Percentiles rank a stretch among this genome's conserved stretches.
Evolutionary conservation across 352 stramenopile species (phyloP).

Genomic region (Globisporangium rhizosaccharum): DNA sequence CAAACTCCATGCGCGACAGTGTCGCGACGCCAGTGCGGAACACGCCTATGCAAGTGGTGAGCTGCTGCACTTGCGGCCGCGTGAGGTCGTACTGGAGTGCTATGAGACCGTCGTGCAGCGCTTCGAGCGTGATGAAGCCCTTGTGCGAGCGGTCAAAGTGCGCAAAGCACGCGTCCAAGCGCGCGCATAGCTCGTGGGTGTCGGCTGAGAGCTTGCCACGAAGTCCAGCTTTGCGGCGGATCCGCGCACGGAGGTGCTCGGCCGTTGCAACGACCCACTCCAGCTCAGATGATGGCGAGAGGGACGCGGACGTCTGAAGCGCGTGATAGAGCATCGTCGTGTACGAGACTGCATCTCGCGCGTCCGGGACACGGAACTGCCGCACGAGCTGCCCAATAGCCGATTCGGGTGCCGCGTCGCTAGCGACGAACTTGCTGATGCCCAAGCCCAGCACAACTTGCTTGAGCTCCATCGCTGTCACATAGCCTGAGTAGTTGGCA

Average conservation of each 20-base stretch:
- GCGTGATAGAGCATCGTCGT: slow-evolving; percentile 24
- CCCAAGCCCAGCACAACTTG: slow-evolving; percentile 34
- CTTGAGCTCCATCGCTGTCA: slow-evolving; percentile 53
- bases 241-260: slow-evolving; percentile 40
- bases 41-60: slow-evolving; percentile 36
- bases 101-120: slow-evolving; percentile 29
- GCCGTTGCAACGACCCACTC: slow-evolving; percentile 21
- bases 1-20: slow-evolving; percentile 72
- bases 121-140: slow-evolving; percentile 38
- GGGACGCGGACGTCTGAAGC: neutral
- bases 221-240: slow-evolving; percentile 30
- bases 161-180: slow-evolving; percentile 44
- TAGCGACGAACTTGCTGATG: slow-evolving; percentile 17
- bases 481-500: slow-evolving; percentile 28
- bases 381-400: slow-evolving; percentile 50
- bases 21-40: slow-evolving; percentile 33
- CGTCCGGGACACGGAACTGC: slow-evolving; percentile 30
- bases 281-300: slow-evolving; percentile 3
- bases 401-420: slow-evolving; percentile 20
- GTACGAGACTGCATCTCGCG: slow-evolving; percentile 36
- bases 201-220: slow-evolving; percentile 24
- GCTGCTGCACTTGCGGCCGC: slow-evolving; percentile 23
- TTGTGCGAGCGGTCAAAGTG: slow-evolving; percentile 61
- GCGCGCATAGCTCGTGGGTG: slow-evolving; percentile 19
- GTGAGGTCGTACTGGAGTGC: slow-evolving; percentile 40